Evolutionary conservation across 2,329 filamentous ascomycete species (phyloP).

Genomic region (Alternaria consortialis): DNA sequence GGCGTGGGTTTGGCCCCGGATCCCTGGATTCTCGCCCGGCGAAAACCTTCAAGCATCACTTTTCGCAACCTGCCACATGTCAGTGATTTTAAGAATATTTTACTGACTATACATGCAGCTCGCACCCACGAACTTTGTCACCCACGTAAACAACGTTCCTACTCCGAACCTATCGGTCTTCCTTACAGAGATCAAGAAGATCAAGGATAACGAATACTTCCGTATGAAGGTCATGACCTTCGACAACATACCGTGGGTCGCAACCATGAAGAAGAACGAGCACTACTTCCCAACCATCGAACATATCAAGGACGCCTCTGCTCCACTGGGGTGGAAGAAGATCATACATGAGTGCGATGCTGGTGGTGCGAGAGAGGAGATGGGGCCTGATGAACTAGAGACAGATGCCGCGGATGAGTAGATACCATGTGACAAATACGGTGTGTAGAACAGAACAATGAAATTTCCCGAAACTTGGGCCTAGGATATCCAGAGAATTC

Average conservation of each 20-base stretch:
- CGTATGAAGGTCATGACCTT: constrained; percentile 97
- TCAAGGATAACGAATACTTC: constrained; percentile 98
- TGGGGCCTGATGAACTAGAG: constrained; percentile 39
- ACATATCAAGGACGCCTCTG: constrained; percentile 65
- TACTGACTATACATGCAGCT: constrained; percentile 67
- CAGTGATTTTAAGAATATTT: background rate
- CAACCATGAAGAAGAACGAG: constrained; percentile 99
- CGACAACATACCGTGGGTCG: constrained; percentile 98
- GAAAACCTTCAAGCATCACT: background rate
- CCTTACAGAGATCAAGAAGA: constrained; percentile 80
- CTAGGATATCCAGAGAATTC: no score
- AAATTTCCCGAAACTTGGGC: background rate
- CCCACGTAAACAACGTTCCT: constrained; percentile 87
- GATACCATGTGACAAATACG: background rate
- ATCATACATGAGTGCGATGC: constrained; percentile 63
- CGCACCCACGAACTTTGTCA: constrained; percentile 96
- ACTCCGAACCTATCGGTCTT: constrained; percentile 86
- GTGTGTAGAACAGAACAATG: background rate
- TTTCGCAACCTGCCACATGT: background rate
- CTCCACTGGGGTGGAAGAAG: constrained; percentile 65
- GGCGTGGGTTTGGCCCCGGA: background rate
- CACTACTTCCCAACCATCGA: constrained; percentile 83
- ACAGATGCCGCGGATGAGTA: constrained; percentile 36
- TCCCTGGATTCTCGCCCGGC: background rate
- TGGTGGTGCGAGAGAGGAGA: constrained; percentile 46